Conservation (phyloP, 2,329 filamentous ascomycete genomes). For the Talaromyces albobiverticillius region DNA sequence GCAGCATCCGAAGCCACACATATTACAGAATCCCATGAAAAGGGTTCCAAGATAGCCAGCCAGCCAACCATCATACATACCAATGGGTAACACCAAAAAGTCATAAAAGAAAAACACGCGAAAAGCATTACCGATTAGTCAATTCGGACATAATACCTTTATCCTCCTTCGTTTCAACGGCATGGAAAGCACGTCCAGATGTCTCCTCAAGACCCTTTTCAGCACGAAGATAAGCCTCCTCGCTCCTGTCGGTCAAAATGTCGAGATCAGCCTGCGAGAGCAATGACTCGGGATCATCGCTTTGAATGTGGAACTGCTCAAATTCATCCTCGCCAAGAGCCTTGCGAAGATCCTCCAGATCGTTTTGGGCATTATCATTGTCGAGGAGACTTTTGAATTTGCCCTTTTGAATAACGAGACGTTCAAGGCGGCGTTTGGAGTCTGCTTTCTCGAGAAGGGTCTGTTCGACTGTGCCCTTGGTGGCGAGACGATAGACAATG, state of each 20-base stretch:
- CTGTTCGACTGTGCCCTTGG: slow-evolving; percentile 89
- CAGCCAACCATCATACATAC: no score
- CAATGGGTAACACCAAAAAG: background rate
- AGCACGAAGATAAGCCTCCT: slow-evolving; percentile 66
- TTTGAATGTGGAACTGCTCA: slow-evolving; percentile 56
- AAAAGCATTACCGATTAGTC: slow-evolving; percentile 19
- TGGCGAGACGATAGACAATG: slow-evolving; percentile 89
- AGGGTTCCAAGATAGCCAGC: no score
- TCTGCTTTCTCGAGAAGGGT: slow-evolving; percentile 82
- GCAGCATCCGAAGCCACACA: background rate
- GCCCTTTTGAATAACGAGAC: slow-evolving; percentile 93
- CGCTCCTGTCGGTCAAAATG: slow-evolving; percentile 72
- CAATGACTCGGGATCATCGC: slow-evolving; percentile 57
- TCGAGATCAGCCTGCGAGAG: slow-evolving; percentile 73
- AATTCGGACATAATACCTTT: slow-evolving; percentile 31
- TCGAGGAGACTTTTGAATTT: slow-evolving; percentile 69
- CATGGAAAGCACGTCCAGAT: slow-evolving; percentile 57
- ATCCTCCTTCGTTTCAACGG: slow-evolving; percentile 71
- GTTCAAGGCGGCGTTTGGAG: slow-evolving; percentile 86
- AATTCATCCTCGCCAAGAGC: slow-evolving; percentile 72
- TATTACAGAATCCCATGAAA: no score
- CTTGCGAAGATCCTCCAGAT: slow-evolving; percentile 62
- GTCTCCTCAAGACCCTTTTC: slow-evolving; percentile 69
- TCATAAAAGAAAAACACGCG: slow-evolving; percentile 1
- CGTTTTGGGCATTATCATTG: slow-evolving; percentile 47